Evolutionary conservation across 352 stramenopile genomes (phyloP), one percentile per base, ranked within the genome.

Genomic region (Phytophthora chlamydospora): DNA sequence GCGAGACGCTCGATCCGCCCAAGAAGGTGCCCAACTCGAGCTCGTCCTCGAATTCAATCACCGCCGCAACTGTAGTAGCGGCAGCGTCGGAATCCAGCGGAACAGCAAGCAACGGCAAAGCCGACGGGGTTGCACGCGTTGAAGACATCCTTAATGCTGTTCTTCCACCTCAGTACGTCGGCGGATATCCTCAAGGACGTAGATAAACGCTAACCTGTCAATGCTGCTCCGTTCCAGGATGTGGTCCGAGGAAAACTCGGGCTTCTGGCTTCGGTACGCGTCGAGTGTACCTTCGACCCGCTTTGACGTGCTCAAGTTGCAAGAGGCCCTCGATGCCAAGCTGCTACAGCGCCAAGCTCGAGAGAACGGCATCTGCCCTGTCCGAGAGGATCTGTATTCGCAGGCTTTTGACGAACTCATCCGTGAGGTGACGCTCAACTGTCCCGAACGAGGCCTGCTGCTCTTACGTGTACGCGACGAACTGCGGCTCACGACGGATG

Each of bases 401-500:
- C 94, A 98, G 71, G 84, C 76, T 55, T 98, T 98, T 58, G 88
- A 98, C 61, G 94, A 98, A 57, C 75, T 98, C 34, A 98, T 98
- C 42, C 85, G 94, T 16, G 84, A 98, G 62, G 89, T 98, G 27
- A 88, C 91, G 14, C 80, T 98, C 51, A 95, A 98, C 54, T 88
- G 86, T 24, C 90, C 95, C 0, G 93, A 98, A 76, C 78, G 93
- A 40, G 94, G 95, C 7, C 76, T 98, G 29, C 61, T 98, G 41
- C 70, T 98, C 2, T 57, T 98, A 33, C 88, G 95, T n/a, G 86
- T 97, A 21, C 84, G 93, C 6, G 93, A 98, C 78, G 95, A 98
- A 68, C 89, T 97, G 19, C 83, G 86, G 27, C 95, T 98, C 66
- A 97, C 93, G 0, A 96, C 96, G 9, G 95, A 98, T 55, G 95